Conservation (phyloP, 2,329 filamentous ascomycete genomes). For the Penicillium sp. region DNA sequence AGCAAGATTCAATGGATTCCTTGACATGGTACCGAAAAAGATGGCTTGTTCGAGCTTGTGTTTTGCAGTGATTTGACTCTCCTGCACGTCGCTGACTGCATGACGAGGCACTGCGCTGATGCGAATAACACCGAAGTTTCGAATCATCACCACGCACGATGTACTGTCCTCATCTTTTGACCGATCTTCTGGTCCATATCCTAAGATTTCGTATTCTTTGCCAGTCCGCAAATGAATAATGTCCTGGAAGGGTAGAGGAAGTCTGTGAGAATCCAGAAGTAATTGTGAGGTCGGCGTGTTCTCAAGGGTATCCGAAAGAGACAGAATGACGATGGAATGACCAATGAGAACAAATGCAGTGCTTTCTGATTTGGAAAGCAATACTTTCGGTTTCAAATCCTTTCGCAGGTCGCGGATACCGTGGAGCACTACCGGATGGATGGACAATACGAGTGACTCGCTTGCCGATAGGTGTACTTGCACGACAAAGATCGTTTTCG, state of each 20-base stretch:
- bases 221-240: slow-evolving; percentile 67
- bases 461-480: slow-evolving; percentile 59
- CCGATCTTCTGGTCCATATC: slow-evolving; percentile 45
- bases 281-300: slow-evolving; percentile 73
- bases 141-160: slow-evolving; percentile 50
- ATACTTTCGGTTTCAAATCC: slow-evolving; percentile 56
- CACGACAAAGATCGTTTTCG: slow-evolving; percentile 66
- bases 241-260: slow-evolving; percentile 72
- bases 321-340: slow-evolving; percentile 69
- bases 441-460: slow-evolving; percentile 54
- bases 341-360: slow-evolving; percentile 79
- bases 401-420: slow-evolving; percentile 45
- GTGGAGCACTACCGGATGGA: slow-evolving; percentile 63
- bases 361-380: slow-evolving; percentile 70
- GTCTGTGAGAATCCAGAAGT: slow-evolving; percentile 57
- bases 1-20: slow-evolving; percentile 83
- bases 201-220: slow-evolving; percentile 46
- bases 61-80: slow-evolving; percentile 63
- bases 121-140: slow-evolving; percentile 54
- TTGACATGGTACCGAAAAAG: slow-evolving; percentile 75
- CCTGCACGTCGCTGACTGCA: slow-evolving; percentile 46
- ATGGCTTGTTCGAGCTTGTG: slow-evolving; percentile 91
- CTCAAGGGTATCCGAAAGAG: slow-evolving; percentile 56
- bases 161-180: slow-evolving; percentile 35
- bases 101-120: slow-evolving; percentile 41